Base-by-base conservation (phyloP, 2,329 filamentous ascomycete genomes). In the Coniochaeta sp. region DNA sequence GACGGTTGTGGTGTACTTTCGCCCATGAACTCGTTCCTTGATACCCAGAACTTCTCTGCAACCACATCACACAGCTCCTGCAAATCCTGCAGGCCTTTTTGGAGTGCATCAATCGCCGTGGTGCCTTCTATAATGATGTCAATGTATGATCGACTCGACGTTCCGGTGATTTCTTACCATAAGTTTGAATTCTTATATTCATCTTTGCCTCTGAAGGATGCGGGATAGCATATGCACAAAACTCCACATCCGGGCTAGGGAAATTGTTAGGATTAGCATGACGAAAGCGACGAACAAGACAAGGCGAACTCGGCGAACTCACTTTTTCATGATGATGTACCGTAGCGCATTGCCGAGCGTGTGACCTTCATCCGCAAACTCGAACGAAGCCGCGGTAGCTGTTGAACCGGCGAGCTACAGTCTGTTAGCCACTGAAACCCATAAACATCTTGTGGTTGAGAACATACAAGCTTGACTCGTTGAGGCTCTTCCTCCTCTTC, bases 301-400 rank as follows among this genome's bases (percentile, higher is more conserved):
- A 8, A 58, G 12, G n/a, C 12, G 33, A 55, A 71, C 85, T 65
- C 79, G 12, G n/a, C 12, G 33, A 55, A 71, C 85, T 65, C 79
- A 97, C 93, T 99, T 99, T 78, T 98, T 98, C 90, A 96, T 97
- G 69, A 99, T 96, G 64, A 97, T 89, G 72, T 93, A 98, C 70
- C 95, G 85, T 67, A 99, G 77, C 11, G 93, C 91, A 75, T 99
- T 99, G 31, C 95, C 95, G 58, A 99, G 80, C 0, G 95, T 99
- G 75, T 99, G 95, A 50, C 96, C 92, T 77, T 99, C 95, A 54
- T 91, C 88, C 62, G 90, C 86, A 69, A 99, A 96, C 72, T 98
- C 91, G 72, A 98, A 99, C 17, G 92, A 96, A 33, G 95, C 95
- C 5, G 93, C 93, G 9, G 89, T 93, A 57, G 93, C 89, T 76